Evolutionary conservation across 768 basidiomycete genomes (phyloP).

Genomic region (Dacryopinax primogenitus): DNA sequence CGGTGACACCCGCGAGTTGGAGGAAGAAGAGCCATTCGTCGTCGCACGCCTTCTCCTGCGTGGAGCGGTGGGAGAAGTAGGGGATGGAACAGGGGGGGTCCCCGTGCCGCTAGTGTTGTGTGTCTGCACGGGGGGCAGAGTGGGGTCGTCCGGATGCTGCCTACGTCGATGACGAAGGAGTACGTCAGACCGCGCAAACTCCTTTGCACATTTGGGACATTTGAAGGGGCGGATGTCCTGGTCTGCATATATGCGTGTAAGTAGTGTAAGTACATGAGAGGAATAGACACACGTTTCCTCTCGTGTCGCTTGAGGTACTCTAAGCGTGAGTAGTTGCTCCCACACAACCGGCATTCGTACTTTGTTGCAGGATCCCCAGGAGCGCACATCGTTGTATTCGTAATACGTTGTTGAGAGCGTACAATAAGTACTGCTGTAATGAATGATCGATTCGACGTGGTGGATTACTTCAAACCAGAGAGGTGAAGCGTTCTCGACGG

Average conservation of each 20-base stretch:
- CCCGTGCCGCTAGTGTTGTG: conserved; percentile 13
- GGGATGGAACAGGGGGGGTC: conserved; percentile 15
- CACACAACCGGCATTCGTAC: conserved; percentile 16
- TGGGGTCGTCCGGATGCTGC: conserved; percentile 25
- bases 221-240: conserved; percentile 28
- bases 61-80: conserved; percentile 17
- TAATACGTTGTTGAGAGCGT: too few relatives aligned
- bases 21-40: conserved; percentile 2
- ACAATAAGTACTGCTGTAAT: neutral
- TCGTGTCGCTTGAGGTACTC: conserved; percentile 31
- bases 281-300: conserved; percentile 25
- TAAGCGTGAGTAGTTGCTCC: conserved; percentile 26
- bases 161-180: conserved; percentile 27
- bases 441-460: too few relatives aligned
- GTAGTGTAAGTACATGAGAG: neutral
- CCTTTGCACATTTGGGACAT: conserved; percentile 27
- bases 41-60: conserved; percentile 10
- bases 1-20: neutral
- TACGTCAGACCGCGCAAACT: conserved; percentile 30
- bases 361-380: neutral
- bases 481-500: too few relatives aligned
- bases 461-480: too few relatives aligned
- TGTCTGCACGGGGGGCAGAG: conserved; percentile 22
- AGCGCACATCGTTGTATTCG: conserved; percentile 2
- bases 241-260: conserved; percentile 19